phyloP scores from a whole-genome alignment of 768 basidiomycete species.

The Tricholoma furcatifolium region DNA sequence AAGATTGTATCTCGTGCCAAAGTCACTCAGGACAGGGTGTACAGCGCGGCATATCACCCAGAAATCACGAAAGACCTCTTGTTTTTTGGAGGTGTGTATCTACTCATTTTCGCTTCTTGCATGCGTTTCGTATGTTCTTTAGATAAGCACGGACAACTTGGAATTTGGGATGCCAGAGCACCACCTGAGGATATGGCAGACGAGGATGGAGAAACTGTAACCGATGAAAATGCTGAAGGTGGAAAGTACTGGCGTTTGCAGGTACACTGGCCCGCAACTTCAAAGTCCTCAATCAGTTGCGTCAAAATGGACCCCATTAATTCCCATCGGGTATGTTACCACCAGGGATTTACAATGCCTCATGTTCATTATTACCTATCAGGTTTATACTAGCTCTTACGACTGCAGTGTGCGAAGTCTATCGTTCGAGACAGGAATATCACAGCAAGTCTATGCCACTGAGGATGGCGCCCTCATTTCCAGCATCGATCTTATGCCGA shows the following conservation, averaged over 20 bases:
- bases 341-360: background rate
- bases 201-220: conserved; percentile 54
- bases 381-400: conserved; percentile 83
- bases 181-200: conserved; percentile 61
- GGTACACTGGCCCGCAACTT: conserved; percentile 79
- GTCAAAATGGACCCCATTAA: conserved; percentile 78
- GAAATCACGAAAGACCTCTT: conserved; percentile 77
- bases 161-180: conserved; percentile 85
- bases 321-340: conserved; percentile 59
- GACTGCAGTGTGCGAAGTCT: conserved; percentile 75
- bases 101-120: background rate
- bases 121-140: background rate
- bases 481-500: conserved; percentile 67
- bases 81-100: conserved; percentile 76
- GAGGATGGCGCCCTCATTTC: conserved; percentile 58
- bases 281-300: conserved; percentile 77
- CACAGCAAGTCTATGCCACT: conserved; percentile 64
- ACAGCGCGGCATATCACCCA: conserved; percentile 80
- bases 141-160: conserved; percentile 85
- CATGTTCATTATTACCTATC: background rate
- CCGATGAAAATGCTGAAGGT: conserved; percentile 46
- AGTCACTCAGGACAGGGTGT: conserved; percentile 72
- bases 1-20: conserved; percentile 77
- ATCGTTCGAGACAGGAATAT: conserved; percentile 71
- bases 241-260: conserved; percentile 83